phyloP scores from a whole-genome alignment of 78 protist genomes.

The Dictyostelium firmibasis region DNA sequence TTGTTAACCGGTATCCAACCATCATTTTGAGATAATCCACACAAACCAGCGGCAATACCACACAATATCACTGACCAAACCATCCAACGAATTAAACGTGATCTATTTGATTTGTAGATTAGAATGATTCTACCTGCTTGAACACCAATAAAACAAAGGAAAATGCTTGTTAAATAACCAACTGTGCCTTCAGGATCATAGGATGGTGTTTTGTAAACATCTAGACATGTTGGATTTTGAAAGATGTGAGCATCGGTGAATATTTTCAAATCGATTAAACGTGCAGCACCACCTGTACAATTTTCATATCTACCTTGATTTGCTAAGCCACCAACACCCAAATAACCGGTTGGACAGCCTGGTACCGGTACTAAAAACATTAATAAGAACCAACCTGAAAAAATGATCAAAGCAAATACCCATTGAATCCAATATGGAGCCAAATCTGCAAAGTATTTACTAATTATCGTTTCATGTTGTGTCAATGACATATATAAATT shows the following conservation, averaged over 20 bases:
- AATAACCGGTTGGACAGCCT: constrained; percentile 84
- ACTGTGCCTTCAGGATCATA: constrained; percentile 88
- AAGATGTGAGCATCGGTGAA: constrained; percentile 74
- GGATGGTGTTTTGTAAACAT: constrained; percentile 58
- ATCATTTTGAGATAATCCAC: constrained; percentile 53
- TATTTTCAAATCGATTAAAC: constrained; percentile 60
- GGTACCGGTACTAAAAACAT: constrained; percentile 75
- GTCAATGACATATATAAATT: neutral
- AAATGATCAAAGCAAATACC: constrained; percentile 12
- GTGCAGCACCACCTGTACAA: constrained; percentile 89
- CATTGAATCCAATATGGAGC: constrained; percentile 68
- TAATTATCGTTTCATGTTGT: neutral
- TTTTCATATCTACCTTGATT: constrained; percentile 8
- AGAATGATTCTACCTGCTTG: constrained; percentile 63
- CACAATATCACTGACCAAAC: constrained; percentile 42
- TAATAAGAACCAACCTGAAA: constrained; percentile 51
- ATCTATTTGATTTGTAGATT: neutral
- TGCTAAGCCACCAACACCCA: constrained; percentile 87
- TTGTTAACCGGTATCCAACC: constrained; percentile 86
- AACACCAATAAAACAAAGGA: constrained; percentile 84
- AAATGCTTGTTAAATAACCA: constrained; percentile 83
- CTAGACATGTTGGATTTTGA: constrained; percentile 60
- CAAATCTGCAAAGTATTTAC: constrained; percentile 42
- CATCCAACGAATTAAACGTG: constrained; percentile 72
- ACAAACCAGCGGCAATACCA: constrained; percentile 70